Evolutionary conservation across 352 stramenopile genomes (phyloP).

Genomic region (Phytophthora constricta): DNA sequence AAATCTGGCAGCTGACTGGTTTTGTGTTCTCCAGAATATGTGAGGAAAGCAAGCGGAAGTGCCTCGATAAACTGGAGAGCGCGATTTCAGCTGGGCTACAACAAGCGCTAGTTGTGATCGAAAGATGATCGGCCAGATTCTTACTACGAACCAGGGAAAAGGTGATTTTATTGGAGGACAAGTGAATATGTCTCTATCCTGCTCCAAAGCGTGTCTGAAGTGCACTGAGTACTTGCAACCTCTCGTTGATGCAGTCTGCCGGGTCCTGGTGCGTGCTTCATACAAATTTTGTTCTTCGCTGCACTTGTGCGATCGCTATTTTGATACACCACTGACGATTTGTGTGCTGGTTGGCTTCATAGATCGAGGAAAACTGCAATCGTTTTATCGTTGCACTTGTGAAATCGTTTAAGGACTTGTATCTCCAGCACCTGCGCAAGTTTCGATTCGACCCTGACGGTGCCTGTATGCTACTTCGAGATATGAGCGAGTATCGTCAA

Average conservation of each 20-base stretch:
- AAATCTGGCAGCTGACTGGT: neutral
- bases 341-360: neutral
- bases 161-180: conserved; percentile 78
- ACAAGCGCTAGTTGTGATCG: conserved; percentile 65
- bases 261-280: conserved; percentile 55
- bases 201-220: conserved; percentile 70
- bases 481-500: conserved; percentile 78
- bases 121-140: conserved; percentile 55
- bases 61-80: conserved; percentile 68
- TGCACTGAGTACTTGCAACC: conserved; percentile 78
- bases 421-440: conserved; percentile 76
- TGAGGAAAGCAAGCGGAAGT: conserved; percentile 77
- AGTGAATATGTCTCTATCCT: conserved; percentile 75
- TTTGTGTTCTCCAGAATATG: conserved; percentile 59
- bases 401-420: conserved; percentile 75
- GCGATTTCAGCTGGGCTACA: conserved; percentile 54
- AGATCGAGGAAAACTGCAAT: conserved; percentile 72
- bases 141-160: conserved; percentile 72
- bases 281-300: neutral
- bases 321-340: conserved; percentile 7
- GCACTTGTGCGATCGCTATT: too few relatives aligned
- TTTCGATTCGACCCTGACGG: conserved; percentile 85
- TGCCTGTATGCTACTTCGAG: conserved; percentile 80
- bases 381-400: conserved; percentile 63
- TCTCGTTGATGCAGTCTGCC: conserved; percentile 53